Base-by-base conservation (phyloP, 202 grass and related monocot genomes). In the Musa balbisiana region DNA sequence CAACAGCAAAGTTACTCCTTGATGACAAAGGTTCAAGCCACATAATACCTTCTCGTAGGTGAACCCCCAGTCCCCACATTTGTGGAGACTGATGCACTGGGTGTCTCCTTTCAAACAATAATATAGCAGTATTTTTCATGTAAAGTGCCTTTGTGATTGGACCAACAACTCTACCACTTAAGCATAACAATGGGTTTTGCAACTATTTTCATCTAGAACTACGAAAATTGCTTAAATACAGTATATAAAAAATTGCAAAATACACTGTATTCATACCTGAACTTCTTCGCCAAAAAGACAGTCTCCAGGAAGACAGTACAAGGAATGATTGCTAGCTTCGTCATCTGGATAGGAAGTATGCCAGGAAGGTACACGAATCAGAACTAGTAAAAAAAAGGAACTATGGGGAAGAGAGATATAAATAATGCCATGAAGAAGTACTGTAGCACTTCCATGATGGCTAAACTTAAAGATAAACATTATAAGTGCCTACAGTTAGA, bases 251-350 rank as follows among this genome's bases (percentile, higher is more conserved):
- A 70, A 50, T 51, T 33, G 14, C 68, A 71, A 10, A 56, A 73
- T 13, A 29, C 5, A 25, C 11, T 23, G 79, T 51, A 76, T 58
- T 78, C 83, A 49, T 84, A 98, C 94, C 91, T 99, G 66, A 99
- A 99, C 62, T 92, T 95, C 83, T 99, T 99, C 74, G 79, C 81
- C 83, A 99, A 95, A 87, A 99, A 95, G 74, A 95, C 87, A 67
- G 89, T 99, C 87, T 99, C 95, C 78, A 99, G 78, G 78, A 99
- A 86, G 78, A 99, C 95, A 76, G 95, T 99, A 58, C 85, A 99
- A 67, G 95, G 95, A 80, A 99, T 99, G 74, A 99, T 99, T 49
- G 91, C 95, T 74, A 99, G 78, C 85, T 99, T 99, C 75, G 95
- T 99, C 95, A 99, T 99, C 95, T 99, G 91, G 56, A 87, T 16